Evolutionary conservation across 805 yeast genomes (phyloP).

Genomic region (Schwanniomyces polymorphus): DNA sequence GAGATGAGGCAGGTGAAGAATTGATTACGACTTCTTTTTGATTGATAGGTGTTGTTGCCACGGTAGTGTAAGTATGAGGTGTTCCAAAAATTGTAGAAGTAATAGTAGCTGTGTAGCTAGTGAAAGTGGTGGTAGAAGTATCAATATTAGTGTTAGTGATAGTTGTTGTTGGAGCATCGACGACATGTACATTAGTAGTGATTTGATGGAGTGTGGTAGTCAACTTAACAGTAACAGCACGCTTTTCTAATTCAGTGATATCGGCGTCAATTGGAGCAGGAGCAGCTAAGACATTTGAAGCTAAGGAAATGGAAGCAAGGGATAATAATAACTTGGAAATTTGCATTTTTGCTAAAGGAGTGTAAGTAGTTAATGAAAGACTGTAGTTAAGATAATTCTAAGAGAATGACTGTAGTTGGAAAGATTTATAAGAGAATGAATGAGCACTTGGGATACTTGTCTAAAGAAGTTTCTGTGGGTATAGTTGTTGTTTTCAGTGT

Average conservation of each 20-base stretch:
- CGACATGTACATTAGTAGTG: constrained; percentile 32
- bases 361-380: constrained; percentile 14
- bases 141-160: constrained; percentile 25
- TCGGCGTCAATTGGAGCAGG: constrained; percentile 14
- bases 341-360: constrained; percentile 18
- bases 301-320: constrained; percentile 17
- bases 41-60: constrained; percentile 29
- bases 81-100: constrained; percentile 43
- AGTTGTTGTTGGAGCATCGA: constrained; percentile 29
- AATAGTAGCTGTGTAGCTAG: constrained; percentile 44
- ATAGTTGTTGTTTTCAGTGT: background rate
- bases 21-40: constrained; percentile 10
- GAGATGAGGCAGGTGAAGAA: constrained; percentile 5
- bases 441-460: constrained; percentile 7
- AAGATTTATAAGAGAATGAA: constrained; percentile 3
- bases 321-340: constrained; percentile 20
- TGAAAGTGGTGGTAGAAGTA: constrained; percentile 36
- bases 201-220: constrained; percentile 35
- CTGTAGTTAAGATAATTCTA: constrained; percentile 13
- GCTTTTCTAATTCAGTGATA: constrained; percentile 15
- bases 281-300: constrained; percentile 13
- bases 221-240: constrained; percentile 27
- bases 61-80: constrained; percentile 35
- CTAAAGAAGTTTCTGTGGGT: constrained; percentile 1
- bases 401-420: constrained; percentile 20